Percentiles rank a stretch among this genome's conserved stretches.
phyloP scores from a whole-genome alignment of 2,329 filamentous ascomycete genomes.

The Scytalidium sp. region DNA sequence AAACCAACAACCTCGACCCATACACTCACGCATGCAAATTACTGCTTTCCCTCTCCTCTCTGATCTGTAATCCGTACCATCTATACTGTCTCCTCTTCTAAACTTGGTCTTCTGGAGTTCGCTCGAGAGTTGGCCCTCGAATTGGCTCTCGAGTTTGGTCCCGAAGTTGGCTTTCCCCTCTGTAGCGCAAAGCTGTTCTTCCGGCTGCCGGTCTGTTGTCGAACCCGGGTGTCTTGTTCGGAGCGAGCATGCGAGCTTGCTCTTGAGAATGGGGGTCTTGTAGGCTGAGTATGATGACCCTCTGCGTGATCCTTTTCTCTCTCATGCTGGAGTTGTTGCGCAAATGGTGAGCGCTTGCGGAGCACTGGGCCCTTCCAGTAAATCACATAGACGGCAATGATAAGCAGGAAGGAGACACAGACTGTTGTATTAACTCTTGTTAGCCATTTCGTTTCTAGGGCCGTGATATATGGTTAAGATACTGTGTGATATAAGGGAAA shows the following conservation, averaged over 20 bases:
- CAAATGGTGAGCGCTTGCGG: slow-evolving; percentile 60
- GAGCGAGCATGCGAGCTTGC: slow-evolving; percentile 19
- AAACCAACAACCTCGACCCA: too few relatives aligned
- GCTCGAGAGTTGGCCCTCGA: too few relatives aligned
- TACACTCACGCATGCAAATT: too few relatives aligned
- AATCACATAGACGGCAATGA: slow-evolving; percentile 62
- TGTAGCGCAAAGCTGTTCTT: slow-evolving; percentile 12
- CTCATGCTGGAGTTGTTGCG: slow-evolving; percentile 52
- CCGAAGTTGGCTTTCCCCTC: neutral
- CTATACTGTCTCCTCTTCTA: too few relatives aligned
- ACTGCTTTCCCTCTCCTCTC: too few relatives aligned
- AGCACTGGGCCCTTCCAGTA: slow-evolving; percentile 62
- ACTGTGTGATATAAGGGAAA: too few relatives aligned
- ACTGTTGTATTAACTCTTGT: slow-evolving; percentile 28
- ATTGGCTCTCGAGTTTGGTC: too few relatives aligned
- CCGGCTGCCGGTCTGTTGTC: slow-evolving; percentile 17
- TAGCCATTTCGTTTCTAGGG: too few relatives aligned
- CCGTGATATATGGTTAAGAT: too few relatives aligned
- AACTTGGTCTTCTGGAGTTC: too few relatives aligned
- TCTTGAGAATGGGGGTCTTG: slow-evolving; percentile 13
- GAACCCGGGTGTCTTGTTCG: slow-evolving; percentile 21
- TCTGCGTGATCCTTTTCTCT: slow-evolving; percentile 8
- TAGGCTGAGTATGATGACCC: slow-evolving; percentile 9
- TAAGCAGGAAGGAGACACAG: slow-evolving; percentile 58
- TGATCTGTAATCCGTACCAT: too few relatives aligned